These are phyloP conservation scores for Ceratocystis harringtonii DNA, from an alignment of 2,329 filamentous ascomycete species.

Conservation along the genomic window DNA sequence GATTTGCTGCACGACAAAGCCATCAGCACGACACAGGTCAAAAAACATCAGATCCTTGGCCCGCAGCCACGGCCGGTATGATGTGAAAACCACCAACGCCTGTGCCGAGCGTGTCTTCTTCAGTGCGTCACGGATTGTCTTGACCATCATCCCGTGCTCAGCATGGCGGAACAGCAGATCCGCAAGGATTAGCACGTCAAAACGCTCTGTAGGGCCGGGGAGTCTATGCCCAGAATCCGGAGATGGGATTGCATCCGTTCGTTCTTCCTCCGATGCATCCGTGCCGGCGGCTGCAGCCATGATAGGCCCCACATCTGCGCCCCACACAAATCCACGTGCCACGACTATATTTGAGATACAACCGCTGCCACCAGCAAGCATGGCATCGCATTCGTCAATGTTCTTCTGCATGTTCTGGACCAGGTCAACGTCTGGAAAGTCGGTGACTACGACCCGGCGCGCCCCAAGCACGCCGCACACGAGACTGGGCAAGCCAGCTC, in stretches of 20 bases:
- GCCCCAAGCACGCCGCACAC: constrained; percentile 63
- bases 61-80: constrained; percentile 80
- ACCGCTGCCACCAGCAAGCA: constrained; percentile 24
- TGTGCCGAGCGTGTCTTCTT: constrained; percentile 38
- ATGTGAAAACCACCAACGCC: constrained; percentile 85
- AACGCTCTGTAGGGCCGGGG: constrained; percentile 27
- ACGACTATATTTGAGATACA: constrained; percentile 29
- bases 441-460: constrained; percentile 58
- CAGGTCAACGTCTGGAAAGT: constrained; percentile 78
- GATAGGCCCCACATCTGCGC: constrained; percentile 45
- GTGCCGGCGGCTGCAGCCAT: constrained; percentile 25
- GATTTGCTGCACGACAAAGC: constrained; percentile 65
- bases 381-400: constrained; percentile 41
- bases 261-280: constrained; percentile 15
- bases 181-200: constrained; percentile 73
- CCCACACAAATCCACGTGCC: constrained; percentile 72
- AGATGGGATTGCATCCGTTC: not conserved
- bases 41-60: constrained; percentile 81
- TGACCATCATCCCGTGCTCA: constrained; percentile 65
- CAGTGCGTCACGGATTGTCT: constrained; percentile 54
- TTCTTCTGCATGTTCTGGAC: constrained; percentile 67
- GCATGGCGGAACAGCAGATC: constrained; percentile 85
- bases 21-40: constrained; percentile 52
- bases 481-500: constrained; percentile 69
- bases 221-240: not conserved